Conservation (phyloP, 169 alveolate genomes). For the Eimeria sp. region DNA sequence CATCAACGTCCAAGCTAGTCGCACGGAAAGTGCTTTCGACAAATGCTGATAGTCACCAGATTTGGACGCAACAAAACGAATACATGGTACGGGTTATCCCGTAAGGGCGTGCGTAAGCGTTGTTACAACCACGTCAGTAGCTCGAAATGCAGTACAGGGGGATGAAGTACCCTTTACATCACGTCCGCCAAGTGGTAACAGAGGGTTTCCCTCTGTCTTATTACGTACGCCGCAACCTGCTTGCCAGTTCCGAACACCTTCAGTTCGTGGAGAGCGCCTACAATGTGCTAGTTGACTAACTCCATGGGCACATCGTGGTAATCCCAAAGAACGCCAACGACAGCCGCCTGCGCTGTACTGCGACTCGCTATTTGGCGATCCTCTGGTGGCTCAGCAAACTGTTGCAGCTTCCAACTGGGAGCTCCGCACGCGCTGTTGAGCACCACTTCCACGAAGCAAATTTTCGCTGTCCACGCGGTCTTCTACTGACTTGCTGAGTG, state of each 20-base stretch:
- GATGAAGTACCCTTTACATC: not conserved
- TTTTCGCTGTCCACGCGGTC: not conserved
- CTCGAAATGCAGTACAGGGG: not conserved
- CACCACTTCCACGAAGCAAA: slow-evolving; percentile 2
- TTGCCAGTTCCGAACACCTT: not conserved
- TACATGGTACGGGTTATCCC: not conserved
- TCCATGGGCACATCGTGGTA: slow-evolving; percentile 10
- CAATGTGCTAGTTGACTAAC: not conserved
- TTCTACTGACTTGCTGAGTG: not conserved
- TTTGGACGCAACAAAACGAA: not conserved
- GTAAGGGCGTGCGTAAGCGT: not conserved
- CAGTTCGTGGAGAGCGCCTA: not conserved
- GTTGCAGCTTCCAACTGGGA: slow-evolving; percentile 47
- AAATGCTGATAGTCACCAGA: not conserved
- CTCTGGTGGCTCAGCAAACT: slow-evolving; percentile 12
- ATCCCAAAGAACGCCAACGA: not conserved
- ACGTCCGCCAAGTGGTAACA: not conserved
- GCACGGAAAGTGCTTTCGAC: not conserved
- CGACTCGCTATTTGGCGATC: slow-evolving; percentile 8
- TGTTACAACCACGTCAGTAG: not conserved
- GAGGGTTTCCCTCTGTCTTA: not conserved
- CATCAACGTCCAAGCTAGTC: not conserved
- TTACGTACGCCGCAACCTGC: not conserved
- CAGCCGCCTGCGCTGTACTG: slow-evolving; percentile 61
- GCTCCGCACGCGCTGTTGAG: slow-evolving; percentile 34